Base-by-base conservation (phyloP, 345 rosid species). In the Balakata baccata region DNA sequence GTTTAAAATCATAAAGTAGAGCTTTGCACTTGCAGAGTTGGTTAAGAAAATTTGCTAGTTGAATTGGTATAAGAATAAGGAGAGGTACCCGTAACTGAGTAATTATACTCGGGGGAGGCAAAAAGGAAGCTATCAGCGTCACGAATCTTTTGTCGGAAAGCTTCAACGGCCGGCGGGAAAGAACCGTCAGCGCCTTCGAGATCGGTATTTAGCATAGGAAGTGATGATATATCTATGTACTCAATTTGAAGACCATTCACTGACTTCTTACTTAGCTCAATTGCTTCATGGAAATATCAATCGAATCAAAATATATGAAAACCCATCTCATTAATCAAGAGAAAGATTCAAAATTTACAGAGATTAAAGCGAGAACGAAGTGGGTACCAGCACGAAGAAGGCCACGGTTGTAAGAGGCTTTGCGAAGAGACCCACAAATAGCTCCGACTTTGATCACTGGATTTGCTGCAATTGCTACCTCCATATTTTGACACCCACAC, bases 71-170 rank as follows among this genome's bases (percentile, higher is more conserved):
- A 46, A 12, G 5, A 18, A 43, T 38, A 20, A 11, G 16, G 17
- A 6, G 34, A 59, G n/a, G 66, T 84, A 90, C 96, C 88, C 39
- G 93, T 60, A 34, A 90, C 74, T 23, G 98, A 90, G 83, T 61
- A 90, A 53, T 89, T 93, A 73, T 90, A 89, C 82, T 93, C 96
- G 0, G 94, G 97, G 0, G 89, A 93, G 68, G 97, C 96, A n/a
- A 90, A 90, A n/a, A 93, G 85, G 20, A 84, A 34, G 81, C 89
- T 75, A 54, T 89, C 98, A 34, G 96, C 91, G 23, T 74, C 71
- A 13, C 80, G 84, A 46, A 92, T 87, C 81, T 88, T 86, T 64
- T 71, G 82, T 14, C 94, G 88, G 79, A 92, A 83, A 81, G 84
- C 92, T 74, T 90, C 92, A 51, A 92, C 90, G 0, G 7, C 85